Percentiles rank a stretch among this genome's conserved stretches.
Evolutionary conservation across 352 stramenopile genomes (phyloP).

Genomic region (Pythium rhizo-oryzae): DNA sequence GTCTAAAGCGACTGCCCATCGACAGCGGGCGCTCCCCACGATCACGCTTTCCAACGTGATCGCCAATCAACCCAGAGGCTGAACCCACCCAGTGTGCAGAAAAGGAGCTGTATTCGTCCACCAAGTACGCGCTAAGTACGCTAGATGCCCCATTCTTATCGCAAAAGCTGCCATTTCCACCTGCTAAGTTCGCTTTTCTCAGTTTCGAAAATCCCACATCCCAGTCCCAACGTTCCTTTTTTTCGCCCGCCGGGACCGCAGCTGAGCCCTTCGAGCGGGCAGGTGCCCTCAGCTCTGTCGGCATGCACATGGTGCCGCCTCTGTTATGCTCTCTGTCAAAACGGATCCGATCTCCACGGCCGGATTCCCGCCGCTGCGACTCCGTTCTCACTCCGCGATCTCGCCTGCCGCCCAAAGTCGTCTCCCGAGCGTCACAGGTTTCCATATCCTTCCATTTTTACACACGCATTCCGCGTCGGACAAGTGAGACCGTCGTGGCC

Average conservation of each 20-base stretch:
- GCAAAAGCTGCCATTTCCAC: neutral
- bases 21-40: too few relatives aligned
- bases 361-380: too few relatives aligned
- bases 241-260: constrained; percentile 1
- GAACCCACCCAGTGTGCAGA: neutral
- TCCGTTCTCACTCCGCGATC: neutral
- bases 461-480: too few relatives aligned
- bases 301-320: too few relatives aligned
- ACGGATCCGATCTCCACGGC: neutral
- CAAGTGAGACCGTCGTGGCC: constrained; percentile 6
- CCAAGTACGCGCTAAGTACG: constrained; percentile 8
- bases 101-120: neutral
- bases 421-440: neutral
- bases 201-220: neutral
- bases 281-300: too few relatives aligned
- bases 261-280: neutral
- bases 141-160: neutral
- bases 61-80: constrained; percentile 4
- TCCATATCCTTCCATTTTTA: constrained; percentile 3
- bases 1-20: constrained; percentile 15
- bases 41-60: constrained; percentile 1
- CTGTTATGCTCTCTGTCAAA: constrained; percentile 15
- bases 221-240: constrained; percentile 16
- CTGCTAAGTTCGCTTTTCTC: constrained; percentile 6
- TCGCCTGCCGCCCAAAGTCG: neutral